Evolutionary conservation across 2,329 filamentous ascomycete genomes (phyloP).

Genomic region (Aspergillus sp.): DNA sequence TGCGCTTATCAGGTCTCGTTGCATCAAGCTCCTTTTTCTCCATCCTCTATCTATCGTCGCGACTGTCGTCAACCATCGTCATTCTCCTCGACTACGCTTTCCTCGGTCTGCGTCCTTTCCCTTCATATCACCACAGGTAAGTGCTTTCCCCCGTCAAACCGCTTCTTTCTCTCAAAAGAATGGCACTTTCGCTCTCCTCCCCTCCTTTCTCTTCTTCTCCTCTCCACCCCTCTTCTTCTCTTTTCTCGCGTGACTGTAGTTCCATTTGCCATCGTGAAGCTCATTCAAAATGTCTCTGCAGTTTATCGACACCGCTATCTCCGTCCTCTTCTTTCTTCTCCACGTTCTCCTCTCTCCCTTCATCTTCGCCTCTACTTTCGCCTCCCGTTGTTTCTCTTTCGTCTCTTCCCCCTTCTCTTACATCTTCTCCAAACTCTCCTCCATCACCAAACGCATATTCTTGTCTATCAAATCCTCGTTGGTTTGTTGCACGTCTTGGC

Average conservation of each 20-base stretch:
- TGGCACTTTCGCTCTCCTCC: neutral
- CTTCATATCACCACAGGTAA: neutral
- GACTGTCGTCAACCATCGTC: constrained; percentile 6
- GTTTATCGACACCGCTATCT: neutral
- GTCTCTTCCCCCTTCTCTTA: neutral
- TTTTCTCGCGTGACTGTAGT: neutral
- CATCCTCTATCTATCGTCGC: constrained; percentile 13
- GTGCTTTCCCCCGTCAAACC: neutral
- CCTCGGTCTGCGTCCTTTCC: neutral
- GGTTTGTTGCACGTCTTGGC: too few relatives aligned
- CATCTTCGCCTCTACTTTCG: constrained; percentile 4
- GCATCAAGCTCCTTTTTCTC: constrained; percentile 2
- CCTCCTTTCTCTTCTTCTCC: neutral
- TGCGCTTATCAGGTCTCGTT: constrained; percentile 20
- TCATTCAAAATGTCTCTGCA: neutral
- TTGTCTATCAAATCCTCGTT: too few relatives aligned
- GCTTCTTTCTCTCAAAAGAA: neutral
- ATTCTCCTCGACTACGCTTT: neutral
- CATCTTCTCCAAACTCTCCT: neutral
- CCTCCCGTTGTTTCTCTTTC: constrained; percentile 1
- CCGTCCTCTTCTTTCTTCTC: neutral
- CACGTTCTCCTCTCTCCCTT: constrained; percentile 1
- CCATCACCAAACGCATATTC: neutral
- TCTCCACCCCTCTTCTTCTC: neutral
- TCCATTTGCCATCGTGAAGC: neutral